phyloP scores from a whole-genome alignment of 1,284 basidiomycete species.

The Tylopilus orsonianus region DNA sequence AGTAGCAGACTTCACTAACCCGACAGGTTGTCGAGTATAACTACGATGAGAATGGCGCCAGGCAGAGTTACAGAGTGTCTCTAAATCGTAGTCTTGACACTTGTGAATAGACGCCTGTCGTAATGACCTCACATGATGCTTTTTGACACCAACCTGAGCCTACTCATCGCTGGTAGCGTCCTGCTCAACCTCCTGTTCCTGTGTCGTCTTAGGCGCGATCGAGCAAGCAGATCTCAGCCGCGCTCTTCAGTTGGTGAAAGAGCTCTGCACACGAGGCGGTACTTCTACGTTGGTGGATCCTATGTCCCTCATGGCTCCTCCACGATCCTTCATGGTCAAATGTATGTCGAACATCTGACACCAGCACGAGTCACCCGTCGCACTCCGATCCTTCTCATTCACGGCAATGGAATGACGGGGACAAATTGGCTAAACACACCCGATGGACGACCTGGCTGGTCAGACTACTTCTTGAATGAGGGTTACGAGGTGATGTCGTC shows the following conservation, averaged over 20 bases:
- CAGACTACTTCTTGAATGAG: conserved; percentile 46
- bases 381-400: conserved; percentile 46
- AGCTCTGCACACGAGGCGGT: conserved; percentile 41
- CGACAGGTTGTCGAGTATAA: too few species aligned
- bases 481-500: conserved; percentile 43
- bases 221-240: conserved; percentile 1
- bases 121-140: conserved; percentile 12
- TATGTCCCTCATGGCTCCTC: conserved; percentile 36
- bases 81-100: too few species aligned
- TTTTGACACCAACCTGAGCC: conserved; percentile 3
- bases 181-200: conserved; percentile 25
- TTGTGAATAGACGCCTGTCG: background rate
- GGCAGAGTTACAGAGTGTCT: too few species aligned
- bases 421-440: conserved; percentile 50
- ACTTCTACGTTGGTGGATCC: conserved; percentile 45
- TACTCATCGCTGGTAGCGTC: conserved; percentile 18
- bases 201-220: conserved; percentile 2
- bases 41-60: too few species aligned
- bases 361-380: conserved; percentile 39
- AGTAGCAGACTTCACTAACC: too few species aligned
- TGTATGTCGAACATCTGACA: conserved; percentile 49
- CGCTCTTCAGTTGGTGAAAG: conserved; percentile 5
- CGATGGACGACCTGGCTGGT: conserved; percentile 50
- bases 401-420: conserved; percentile 50
- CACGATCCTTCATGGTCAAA: conserved; percentile 39